Evolutionary conservation across 2,329 filamentous ascomycete species (phyloP).

Genomic region (Helotiales sp.): DNA sequence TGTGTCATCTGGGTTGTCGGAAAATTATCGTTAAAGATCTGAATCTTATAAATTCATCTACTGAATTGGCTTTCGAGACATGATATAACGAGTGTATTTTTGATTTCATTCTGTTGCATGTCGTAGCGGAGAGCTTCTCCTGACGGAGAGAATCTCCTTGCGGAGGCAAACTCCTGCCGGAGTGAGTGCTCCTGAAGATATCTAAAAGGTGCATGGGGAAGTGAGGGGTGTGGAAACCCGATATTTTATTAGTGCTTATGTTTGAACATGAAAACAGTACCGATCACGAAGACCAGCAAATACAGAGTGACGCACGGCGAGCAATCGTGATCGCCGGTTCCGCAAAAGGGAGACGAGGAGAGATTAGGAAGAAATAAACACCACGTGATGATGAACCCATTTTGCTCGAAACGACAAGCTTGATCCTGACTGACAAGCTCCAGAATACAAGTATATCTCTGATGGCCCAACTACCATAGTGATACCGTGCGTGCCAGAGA

Average conservation of each 20-base stretch:
- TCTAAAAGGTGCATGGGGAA: neutral
- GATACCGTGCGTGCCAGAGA: neutral
- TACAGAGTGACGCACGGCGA: neutral
- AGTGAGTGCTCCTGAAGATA: neutral
- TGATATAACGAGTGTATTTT: no score
- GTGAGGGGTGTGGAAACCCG: neutral
- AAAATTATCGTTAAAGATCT: neutral
- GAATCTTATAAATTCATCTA: neutral
- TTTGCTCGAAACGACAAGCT: neutral
- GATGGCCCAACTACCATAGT: neutral
- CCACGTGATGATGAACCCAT: neutral
- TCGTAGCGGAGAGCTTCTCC: slow-evolving; percentile 2
- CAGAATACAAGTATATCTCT: neutral
- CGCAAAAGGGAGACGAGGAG: no score
- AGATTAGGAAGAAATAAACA: neutral
- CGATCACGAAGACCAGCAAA: neutral
- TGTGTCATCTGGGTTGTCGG: neutral
- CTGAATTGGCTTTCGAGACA: neutral
- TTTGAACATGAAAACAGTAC: neutral
- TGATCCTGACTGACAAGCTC: no score
- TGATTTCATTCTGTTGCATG: neutral
- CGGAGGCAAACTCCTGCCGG: neutral
- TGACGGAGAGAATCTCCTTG: neutral
- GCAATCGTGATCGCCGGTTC: no score
- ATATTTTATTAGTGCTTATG: neutral